Percentiles rank a stretch among this genome's conserved stretches.
phyloP scores from a whole-genome alignment of 441 rosid species.

The Gossypium laxum region DNA sequence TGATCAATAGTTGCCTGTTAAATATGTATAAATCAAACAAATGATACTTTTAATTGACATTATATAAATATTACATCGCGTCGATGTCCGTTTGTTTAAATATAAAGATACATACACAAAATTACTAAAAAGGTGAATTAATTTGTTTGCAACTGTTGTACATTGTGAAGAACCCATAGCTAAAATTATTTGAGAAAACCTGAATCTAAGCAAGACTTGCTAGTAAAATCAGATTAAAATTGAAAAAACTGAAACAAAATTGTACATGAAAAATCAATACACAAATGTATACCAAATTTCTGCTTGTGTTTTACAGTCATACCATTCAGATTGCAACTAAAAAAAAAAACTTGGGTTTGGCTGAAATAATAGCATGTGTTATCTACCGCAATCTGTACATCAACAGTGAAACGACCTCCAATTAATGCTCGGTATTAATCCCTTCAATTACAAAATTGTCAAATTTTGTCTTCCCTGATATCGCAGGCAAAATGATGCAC shows the following conservation, averaged over 20 bases:
- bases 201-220: not conserved
- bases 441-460: slow-evolving; percentile 17
- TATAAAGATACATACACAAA: too few species aligned
- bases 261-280: slow-evolving; percentile 14
- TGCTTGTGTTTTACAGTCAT: slow-evolving; percentile 9
- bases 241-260: not conserved
- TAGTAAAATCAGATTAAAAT: not conserved
- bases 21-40: too few species aligned
- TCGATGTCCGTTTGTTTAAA: too few species aligned
- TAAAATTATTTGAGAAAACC: not conserved
- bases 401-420: slow-evolving; percentile 23
- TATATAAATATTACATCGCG: too few species aligned
- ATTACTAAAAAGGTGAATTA: too few species aligned
- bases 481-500: slow-evolving; percentile 28
- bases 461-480: slow-evolving; percentile 16
- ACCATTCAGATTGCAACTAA: slow-evolving; percentile 13
- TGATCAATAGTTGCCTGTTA: too few species aligned
- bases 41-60: too few species aligned
- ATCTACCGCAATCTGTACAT: slow-evolving; percentile 39
- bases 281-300: slow-evolving; percentile 21
- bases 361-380: slow-evolving; percentile 33
- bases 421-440: slow-evolving; percentile 19
- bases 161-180: not conserved
- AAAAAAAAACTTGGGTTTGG: slow-evolving; percentile 18
- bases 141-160: not conserved